A percentile compares a stretch with the other conserved stretches of the same genome.
Conservation (phyloP, 192 early-diverging fungal genomes). For the Lobosporangium transversale region DNA sequence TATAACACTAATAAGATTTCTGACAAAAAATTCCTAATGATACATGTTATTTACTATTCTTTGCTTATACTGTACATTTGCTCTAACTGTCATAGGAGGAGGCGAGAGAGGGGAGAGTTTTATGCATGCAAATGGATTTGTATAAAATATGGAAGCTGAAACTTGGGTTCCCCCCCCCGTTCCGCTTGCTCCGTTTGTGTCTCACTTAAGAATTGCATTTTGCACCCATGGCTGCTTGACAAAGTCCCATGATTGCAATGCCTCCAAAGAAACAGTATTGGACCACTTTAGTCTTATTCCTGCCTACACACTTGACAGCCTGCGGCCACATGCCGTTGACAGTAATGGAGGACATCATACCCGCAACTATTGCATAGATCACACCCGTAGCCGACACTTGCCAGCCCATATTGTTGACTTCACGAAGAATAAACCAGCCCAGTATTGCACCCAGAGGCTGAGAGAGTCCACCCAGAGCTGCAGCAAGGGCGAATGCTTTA, state of each 20-base stretch:
- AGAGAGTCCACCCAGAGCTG: constrained; percentile 60
- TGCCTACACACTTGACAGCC: constrained; percentile 51
- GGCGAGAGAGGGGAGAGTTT: too few relatives aligned
- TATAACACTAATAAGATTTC: too few relatives aligned
- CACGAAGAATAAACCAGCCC: constrained; percentile 54
- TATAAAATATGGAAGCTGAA: too few relatives aligned
- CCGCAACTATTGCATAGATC: constrained; percentile 62
- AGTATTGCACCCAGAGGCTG: constrained; percentile 64
- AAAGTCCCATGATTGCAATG: constrained; percentile 45
- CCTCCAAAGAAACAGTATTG: constrained; percentile 45
- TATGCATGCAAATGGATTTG: too few relatives aligned
- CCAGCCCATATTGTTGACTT: constrained; percentile 46
- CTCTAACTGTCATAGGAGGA: too few relatives aligned
- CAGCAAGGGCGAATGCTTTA: constrained; percentile 57
- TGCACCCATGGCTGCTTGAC: constrained; percentile 44
- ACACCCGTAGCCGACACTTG: constrained; percentile 58
- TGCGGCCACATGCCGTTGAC: constrained; percentile 59
- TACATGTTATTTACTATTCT: too few relatives aligned
- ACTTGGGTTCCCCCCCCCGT: too few relatives aligned
- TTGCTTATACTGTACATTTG: too few relatives aligned
- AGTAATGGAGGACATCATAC: constrained; percentile 65
- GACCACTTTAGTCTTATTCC: constrained; percentile 38
- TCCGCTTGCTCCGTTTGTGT: background rate
- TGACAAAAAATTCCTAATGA: too few relatives aligned
- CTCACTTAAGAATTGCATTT: constrained; percentile 37